Percentiles rank a stretch among this genome's conserved stretches.
Conservation (phyloP, 352 stramenopile genomes). For the Phytophthora pisi region DNA sequence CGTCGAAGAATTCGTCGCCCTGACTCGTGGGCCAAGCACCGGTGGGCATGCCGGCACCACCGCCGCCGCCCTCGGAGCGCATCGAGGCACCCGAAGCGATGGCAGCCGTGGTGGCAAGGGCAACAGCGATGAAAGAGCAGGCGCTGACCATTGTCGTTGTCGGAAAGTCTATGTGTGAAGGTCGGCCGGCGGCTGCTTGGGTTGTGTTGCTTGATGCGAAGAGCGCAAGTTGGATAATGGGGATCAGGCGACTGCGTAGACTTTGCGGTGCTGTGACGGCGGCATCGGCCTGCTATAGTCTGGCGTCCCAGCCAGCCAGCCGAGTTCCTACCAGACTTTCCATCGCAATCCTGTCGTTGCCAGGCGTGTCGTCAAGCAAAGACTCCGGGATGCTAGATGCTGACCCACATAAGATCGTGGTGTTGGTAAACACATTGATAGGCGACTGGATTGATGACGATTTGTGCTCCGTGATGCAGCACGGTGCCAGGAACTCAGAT, state of each 20-base stretch:
- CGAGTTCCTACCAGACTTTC: background rate
- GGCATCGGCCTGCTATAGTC: too few relatives aligned
- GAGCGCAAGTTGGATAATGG: constrained; percentile 27
- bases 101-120: constrained; percentile 15
- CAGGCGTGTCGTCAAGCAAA: constrained; percentile 14
- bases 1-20: constrained; percentile 30
- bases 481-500: background rate
- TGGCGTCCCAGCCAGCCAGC: too few relatives aligned
- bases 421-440: background rate
- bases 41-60: constrained; percentile 22
- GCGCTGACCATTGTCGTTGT: constrained; percentile 34
- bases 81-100: constrained; percentile 27
- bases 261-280: background rate
- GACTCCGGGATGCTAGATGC: constrained; percentile 24
- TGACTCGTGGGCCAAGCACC: constrained; percentile 29
- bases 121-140: constrained; percentile 16
- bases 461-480: constrained; percentile 1
- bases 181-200: background rate
- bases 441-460: background rate
- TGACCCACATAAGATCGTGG: constrained; percentile 2
- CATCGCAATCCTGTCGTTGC: constrained; percentile 28
- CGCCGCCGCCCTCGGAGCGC: constrained; percentile 17
- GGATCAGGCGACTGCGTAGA: background rate
- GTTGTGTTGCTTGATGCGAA: constrained; percentile 9
- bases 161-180: background rate